Conservation (phyloP, 192 early-diverging fungal genomes). For the Phlyctochytrium arcticum region DNA sequence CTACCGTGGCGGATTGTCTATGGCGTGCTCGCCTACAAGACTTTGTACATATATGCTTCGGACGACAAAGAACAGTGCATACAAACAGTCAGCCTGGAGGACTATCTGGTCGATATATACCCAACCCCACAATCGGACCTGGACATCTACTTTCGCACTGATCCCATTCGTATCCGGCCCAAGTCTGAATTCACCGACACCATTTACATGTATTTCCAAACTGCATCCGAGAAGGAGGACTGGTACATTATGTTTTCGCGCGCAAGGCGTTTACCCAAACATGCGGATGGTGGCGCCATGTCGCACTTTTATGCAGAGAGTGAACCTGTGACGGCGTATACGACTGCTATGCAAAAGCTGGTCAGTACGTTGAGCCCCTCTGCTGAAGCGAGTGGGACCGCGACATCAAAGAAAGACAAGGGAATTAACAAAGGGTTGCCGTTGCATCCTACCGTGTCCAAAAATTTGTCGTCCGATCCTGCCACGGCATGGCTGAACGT, state of each 20-base stretch:
- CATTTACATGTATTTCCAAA: conserved; percentile 37
- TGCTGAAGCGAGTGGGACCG: conserved; percentile 29
- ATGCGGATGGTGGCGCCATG: conserved; percentile 34
- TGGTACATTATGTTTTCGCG: conserved; percentile 82
- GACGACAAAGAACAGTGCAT: conserved; percentile 73
- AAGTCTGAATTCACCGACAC: background rate
- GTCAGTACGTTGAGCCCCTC: conserved; percentile 17
- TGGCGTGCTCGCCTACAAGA: conserved; percentile 71
- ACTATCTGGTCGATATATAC: conserved; percentile 53
- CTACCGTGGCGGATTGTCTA: conserved; percentile 42
- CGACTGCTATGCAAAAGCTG: conserved; percentile 38
- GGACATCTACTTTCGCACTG: conserved; percentile 38
- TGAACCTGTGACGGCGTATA: conserved; percentile 28
- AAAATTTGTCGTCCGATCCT: too few species aligned
- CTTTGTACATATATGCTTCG: conserved; percentile 79
- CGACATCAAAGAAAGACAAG: background rate
- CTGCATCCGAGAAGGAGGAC: conserved; percentile 75
- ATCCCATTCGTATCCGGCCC: conserved; percentile 30
- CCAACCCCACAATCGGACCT: conserved; percentile 22
- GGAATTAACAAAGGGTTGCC: too few species aligned
- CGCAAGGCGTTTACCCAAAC: conserved; percentile 43
- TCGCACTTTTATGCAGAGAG: conserved; percentile 29
- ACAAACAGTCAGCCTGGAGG: conserved; percentile 68
- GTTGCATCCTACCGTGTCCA: too few species aligned
- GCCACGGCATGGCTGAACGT: conserved; percentile 81